Evolutionary conservation across 495 filamentous ascomycete species (phyloP), one percentile per base, ranked within the genome.

Genomic region (Podospora fimiseda): DNA sequence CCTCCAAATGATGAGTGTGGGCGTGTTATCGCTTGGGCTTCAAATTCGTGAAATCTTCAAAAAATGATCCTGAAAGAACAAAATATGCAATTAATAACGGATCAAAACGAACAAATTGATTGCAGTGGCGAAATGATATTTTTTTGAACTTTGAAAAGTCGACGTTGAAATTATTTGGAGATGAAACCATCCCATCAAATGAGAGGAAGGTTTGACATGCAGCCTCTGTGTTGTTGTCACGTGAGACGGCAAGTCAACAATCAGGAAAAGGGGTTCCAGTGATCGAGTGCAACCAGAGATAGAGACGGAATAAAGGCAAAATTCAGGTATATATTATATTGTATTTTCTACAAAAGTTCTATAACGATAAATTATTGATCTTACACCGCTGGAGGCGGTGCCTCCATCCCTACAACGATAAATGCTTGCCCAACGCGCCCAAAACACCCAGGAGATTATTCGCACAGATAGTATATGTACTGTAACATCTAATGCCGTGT

Each of bases 191-290:
- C 22, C 42, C 18, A 14, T 9, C 42, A 21, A 23, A 44, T 44
- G 6, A 44, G n/a, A n/a, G 22, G 19, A 22, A 44, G 22, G 18
- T 16, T 19, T 9, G 9, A 44, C 4, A 20, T 6, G 20, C 5
- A 44, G 23, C 18, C 23, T n/a, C n/a, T n/a, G n/a, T 22, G 42
- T 20, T 20, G 42, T 14, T 22, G 42, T 44, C 42, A 44, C 42
- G 42, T 44, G 42, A 44, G 19, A 21, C 9, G 42, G 18, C 42
- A 21, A 20, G 42, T 44, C 42, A 44, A 44, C 14, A 44, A 44
- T 14, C 42, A 24, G 16, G 22, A 21, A 13, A 3, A 23, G 42
- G 8, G 42, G 42, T 23, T 44, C 42, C n/a, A n/a, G n/a, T n/a
- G n/a, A n/a, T n/a, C n/a, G n/a, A n/a, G n/a, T n/a, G n/a, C n/a